Base-by-base conservation (phyloP, 306 rosid genomes). In the Hippophae gyantsensis region DNA sequence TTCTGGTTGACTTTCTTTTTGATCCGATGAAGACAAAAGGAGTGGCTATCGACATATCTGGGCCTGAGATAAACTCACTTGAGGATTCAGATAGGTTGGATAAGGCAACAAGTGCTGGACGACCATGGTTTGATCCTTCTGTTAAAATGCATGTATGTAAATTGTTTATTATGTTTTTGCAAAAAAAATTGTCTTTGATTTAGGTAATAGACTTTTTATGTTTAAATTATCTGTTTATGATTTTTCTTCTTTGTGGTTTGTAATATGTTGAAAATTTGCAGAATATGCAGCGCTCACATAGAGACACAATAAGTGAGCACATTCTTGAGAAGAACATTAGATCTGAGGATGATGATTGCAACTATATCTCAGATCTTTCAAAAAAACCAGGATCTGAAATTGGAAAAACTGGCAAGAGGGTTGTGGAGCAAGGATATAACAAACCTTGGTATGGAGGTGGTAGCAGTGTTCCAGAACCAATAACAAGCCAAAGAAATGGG, bases 401-500 rank as follows among this genome's bases (percentile, higher is more conserved):
- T 58, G 78, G 75, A 40, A 71, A 73, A 69, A 26, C 74, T 67
- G 65, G 74, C 42, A 79, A 74, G 54, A 88, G 81, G 62, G 71
- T 72, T 55, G 49, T 76, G 14, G 89, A 78, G 70, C 72, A 82
- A 57, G 87, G 72, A 40, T 81, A 56, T 7, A 89, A 84, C 46
- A 87, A 76, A 70, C 62, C 75, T 64, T 80, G 81, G 89, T 76
- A 66, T 63, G 80, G 76, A 65, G 73, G 74, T 76, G 82, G 70
- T 13, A 50, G 72, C 57, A 73, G 68, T 61, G 71, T 64, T 74
- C 64, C 74, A 14, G 97, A 73, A 63, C 41, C 78, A 52, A 13
- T 64, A 57, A 51, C 86, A 61, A 77, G 78, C 67, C 95, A 84
- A 84, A 79, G 73, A 76, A 84, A 82, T 75, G 89, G 90, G 76